Evolutionary conservation across 345 rosid genomes (phyloP), one percentile per base, ranked within the genome.

Genomic region (Rubroshorea leprosula): DNA sequence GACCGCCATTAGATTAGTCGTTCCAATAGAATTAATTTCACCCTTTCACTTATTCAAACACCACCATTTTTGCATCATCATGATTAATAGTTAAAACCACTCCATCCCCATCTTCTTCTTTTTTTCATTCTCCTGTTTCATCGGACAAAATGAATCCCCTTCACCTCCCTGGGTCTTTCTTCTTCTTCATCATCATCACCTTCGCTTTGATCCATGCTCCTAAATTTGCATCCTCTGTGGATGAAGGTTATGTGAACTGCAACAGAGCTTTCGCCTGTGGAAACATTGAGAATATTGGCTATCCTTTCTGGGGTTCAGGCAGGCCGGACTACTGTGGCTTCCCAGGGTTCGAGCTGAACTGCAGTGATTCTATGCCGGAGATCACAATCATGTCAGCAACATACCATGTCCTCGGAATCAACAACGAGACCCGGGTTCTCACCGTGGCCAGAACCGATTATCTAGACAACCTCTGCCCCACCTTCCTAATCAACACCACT

Each of bases 291-390:
- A 1, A 19, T 0, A 63, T 74, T 7, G 48, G 5, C 0, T 77
- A 77, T 14, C 78, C 82, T 44, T 77, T 77, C 57, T 74, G 75
- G 73, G 57, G 73, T 35, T 38, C 0, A 0, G 0, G 39, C 9
- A 52, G 15, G 0, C 66, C 54, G 18, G 60, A 47, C 23, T 60
- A 23, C 0, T 78, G 83, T 1, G 83, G 83, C n/a, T 63, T 23
- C 29, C 84, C 71, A 0, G 54, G 62, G 0, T 80, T 74, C 23
- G 1, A 23, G 54, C 51, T 80, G 0, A 31, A 46, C 1, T 76
- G 81, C 46, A 26, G 0, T 0, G 1, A 0, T 7, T 2, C 2
- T 1, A 0, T 0, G 4, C 61, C 68, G 0, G 69, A 62, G 54
- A 1, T 76, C 54, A 76, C 12, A 18, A 54, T 83, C 20, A 19